Base-by-base conservation (phyloP, 495 filamentous ascomycete genomes). In the Aspergillus sparsus region DNA sequence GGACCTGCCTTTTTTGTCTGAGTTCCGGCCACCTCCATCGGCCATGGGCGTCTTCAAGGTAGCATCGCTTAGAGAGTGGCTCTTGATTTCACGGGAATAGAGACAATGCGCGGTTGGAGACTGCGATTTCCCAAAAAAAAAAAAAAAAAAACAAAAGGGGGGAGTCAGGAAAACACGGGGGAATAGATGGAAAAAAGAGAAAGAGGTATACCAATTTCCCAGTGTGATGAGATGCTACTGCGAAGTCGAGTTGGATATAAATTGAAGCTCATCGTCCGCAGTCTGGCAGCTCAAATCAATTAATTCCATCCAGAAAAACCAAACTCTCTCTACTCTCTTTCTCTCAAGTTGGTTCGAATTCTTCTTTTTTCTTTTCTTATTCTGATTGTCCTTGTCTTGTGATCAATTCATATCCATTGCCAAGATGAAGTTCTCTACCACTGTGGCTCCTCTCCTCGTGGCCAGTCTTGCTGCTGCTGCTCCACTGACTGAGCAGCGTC, bases 401-500 rank as follows among this genome's bases (percentile, higher is more conserved):
- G 16, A 4, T 18, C 45, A 7, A 5, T 27, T 27, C 12, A 21
- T 34, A 18, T 41, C 46, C 5, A 2, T 27, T 27, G 41, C 39
- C 63, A 63, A 52, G 31, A 68, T 68, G 66, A 68, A 66, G 60
- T 62, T 68, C 63, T 57, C 59, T 15, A 55, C 60, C 37, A 35
- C 49, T 42, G 21, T 65, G 31, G 50, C 55, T 16, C 46, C 58
- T 33, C 37, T 60, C 21, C 55, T 70, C 34, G 56, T 70, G 7
- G 63, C 66, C 44, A 39, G 39, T 37, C 45, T 56, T 37, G 61
- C 61, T 15, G 32, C 59, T 3, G 70, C 70, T 12, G 67, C 68
- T 42, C 68, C 72, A 46, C 62, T 65, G 54, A 72, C 65, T 18
- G 60, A 55, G 21, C 51, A 66, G 31, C 61, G 67, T 42, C 62